Evolutionary conservation across 805 yeast genomes (phyloP).

Genomic region (Metschnikowia lochheadii): DNA sequence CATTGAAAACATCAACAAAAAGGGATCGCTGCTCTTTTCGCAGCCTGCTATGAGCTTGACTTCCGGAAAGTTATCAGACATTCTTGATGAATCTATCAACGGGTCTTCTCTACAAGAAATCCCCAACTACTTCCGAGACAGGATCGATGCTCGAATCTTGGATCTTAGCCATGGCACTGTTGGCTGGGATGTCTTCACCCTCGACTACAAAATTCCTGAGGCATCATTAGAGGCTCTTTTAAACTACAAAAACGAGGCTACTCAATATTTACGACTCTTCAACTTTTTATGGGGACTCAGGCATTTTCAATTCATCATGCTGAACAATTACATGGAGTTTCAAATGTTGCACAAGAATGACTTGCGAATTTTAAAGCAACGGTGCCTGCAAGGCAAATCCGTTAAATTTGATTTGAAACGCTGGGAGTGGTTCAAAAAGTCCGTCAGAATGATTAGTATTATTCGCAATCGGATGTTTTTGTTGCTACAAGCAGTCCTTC

Average conservation of each 20-base stretch:
- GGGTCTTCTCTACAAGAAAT: constrained; percentile 46
- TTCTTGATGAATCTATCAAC: constrained; percentile 61
- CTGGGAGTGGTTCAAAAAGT: constrained; percentile 25
- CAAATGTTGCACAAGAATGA: constrained; percentile 26
- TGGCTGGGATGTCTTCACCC: constrained; percentile 92
- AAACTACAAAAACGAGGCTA: constrained; percentile 33
- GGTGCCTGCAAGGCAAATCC: constrained; percentile 8
- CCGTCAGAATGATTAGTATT: constrained; percentile 33
- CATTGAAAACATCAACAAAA: constrained; percentile 56
- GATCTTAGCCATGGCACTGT: constrained; percentile 65
- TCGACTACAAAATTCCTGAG: constrained; percentile 63
- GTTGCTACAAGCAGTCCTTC: constrained; percentile 38
- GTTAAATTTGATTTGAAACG: constrained; percentile 3
- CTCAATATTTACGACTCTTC: constrained; percentile 67
- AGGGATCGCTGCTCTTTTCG: constrained; percentile 50
- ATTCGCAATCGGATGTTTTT: constrained; percentile 37
- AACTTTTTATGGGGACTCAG: constrained; percentile 80
- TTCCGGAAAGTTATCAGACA: constrained; percentile 59
- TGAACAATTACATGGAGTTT: constrained; percentile 27
- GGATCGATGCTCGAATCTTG: constrained; percentile 79
- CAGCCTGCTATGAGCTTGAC: constrained; percentile 62
- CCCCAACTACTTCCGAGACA: constrained; percentile 35
- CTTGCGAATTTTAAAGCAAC: constrained; percentile 15
- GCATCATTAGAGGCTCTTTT: constrained; percentile 47
- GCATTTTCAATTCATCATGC: constrained; percentile 53